Evolutionary conservation across 2,329 filamentous ascomycete species (phyloP).

Genomic region (Ophiosphaerella herpotricha): DNA sequence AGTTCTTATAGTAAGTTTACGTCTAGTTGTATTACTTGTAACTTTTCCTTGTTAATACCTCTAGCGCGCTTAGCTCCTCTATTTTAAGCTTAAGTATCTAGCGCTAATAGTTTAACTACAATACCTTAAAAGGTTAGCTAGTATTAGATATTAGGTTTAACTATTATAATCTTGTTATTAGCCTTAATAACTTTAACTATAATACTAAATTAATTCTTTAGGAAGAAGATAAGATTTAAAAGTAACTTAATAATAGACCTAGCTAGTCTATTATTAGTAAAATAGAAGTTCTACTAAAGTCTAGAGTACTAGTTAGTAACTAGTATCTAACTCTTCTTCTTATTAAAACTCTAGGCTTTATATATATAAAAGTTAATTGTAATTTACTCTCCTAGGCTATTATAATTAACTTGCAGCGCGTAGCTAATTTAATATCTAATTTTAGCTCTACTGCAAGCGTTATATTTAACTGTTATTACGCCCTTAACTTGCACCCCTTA

Average conservation of each 20-base stretch:
- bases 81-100: too few relatives aligned
- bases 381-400: not conserved
- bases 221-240: not conserved
- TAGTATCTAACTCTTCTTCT: too few relatives aligned
- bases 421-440: not conserved
- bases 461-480: not conserved
- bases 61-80: too few relatives aligned
- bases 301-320: too few relatives aligned
- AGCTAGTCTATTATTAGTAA: not conserved
- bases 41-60: too few relatives aligned
- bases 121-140: too few relatives aligned
- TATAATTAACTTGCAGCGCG: not conserved
- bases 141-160: conserved; percentile 3
- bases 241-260: conserved; percentile 5
- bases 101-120: too few relatives aligned
- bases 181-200: conserved; percentile 6
- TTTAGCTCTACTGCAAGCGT: too few relatives aligned
- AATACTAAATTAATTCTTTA: conserved; percentile 2
- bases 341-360: too few relatives aligned
- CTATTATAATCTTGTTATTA: not conserved
- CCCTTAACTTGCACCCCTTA: not conserved
- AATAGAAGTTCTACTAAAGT: too few relatives aligned
- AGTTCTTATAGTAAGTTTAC: too few relatives aligned
- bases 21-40: too few relatives aligned
- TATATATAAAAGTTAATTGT: not conserved